Conservation (phyloP, 2,329 filamentous ascomycete species). For the Colletotrichum agaves region DNA sequence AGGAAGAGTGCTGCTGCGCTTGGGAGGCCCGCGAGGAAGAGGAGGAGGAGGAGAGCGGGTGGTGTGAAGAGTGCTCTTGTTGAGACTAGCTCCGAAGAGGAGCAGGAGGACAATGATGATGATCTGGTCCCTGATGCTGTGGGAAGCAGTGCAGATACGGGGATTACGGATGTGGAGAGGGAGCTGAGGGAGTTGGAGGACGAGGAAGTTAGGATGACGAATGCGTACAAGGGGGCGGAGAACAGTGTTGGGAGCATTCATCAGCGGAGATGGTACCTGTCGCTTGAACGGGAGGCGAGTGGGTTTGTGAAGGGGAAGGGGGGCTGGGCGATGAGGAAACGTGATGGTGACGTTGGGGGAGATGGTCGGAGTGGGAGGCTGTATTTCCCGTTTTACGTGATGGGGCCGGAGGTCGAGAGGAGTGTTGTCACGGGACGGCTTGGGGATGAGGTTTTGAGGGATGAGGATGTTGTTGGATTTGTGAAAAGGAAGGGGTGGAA, state of each 20-base stretch:
- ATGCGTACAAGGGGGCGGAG: conserved; percentile 73
- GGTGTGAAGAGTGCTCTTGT: background rate
- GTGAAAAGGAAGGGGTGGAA: conserved; percentile 70
- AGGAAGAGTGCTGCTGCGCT: conserved; percentile 40
- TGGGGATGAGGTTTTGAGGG: conserved; percentile 67
- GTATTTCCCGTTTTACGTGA: conserved; percentile 70
- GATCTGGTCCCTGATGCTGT: conserved; percentile 27
- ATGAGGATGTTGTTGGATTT: conserved; percentile 70
- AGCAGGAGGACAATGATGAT: conserved; percentile 43
- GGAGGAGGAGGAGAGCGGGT: background rate
- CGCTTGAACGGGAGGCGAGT: conserved; percentile 67
- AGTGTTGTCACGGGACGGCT: conserved; percentile 73
- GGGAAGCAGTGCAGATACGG: conserved; percentile 31
- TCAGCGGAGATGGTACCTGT: conserved; percentile 74
- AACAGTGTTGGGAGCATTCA: conserved; percentile 76
- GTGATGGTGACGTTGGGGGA: conserved; percentile 11
- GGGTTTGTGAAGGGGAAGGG: conserved; percentile 59
- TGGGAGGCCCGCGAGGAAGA: conserved; percentile 7
- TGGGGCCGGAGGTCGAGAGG: conserved; percentile 69
- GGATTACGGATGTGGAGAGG: conserved; percentile 50
- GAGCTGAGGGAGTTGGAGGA: conserved; percentile 60
- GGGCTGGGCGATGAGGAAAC: background rate
- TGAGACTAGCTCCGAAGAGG: conserved; percentile 22
- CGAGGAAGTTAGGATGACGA: conserved; percentile 65
- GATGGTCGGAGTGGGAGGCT: conserved; percentile 41